A percentile compares a stretch with the other conserved stretches of the same genome.
These are phyloP conservation scores for Pisolithus tinctorius DNA, from an alignment of 768 basidiomycete species.

Conservation along the genomic window DNA sequence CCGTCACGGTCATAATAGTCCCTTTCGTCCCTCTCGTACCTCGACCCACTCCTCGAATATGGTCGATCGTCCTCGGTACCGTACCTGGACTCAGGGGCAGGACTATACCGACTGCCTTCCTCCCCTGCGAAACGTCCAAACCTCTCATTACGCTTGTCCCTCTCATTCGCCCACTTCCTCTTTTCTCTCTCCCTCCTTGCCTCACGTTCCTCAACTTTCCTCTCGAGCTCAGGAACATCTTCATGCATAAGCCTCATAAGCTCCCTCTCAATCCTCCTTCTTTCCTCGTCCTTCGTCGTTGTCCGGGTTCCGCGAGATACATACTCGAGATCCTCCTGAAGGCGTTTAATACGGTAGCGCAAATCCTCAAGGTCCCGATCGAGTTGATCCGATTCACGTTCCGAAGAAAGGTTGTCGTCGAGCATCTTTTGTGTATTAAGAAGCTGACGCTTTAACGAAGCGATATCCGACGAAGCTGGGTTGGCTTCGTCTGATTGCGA, in stretches of 20 bases:
- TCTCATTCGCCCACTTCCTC: slow-evolving; percentile 67
- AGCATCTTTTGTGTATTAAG: slow-evolving; percentile 75
- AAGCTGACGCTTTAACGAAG: slow-evolving; percentile 82
- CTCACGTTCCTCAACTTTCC: slow-evolving; percentile 72
- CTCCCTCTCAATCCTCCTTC: slow-evolving; percentile 82
- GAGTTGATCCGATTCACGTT: slow-evolving; percentile 83
- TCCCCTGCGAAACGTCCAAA: slow-evolving; percentile 62
- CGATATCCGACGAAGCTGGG: slow-evolving; percentile 57
- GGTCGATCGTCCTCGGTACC: slow-evolving; percentile 47
- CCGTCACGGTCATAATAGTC: slow-evolving; percentile 25
- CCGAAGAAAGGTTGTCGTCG: slow-evolving; percentile 64
- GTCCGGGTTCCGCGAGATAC: slow-evolving; percentile 69
- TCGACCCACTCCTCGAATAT: slow-evolving; percentile 39
- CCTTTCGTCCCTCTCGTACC: slow-evolving; percentile 30
- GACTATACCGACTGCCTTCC: slow-evolving; percentile 23
- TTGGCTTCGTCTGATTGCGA: slow-evolving; percentile 61
- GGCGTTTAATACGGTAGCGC: slow-evolving; percentile 73
- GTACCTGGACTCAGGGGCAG: slow-evolving; percentile 27
- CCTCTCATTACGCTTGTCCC: slow-evolving; percentile 80
- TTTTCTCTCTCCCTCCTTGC: slow-evolving; percentile 72
- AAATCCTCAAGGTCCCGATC: slow-evolving; percentile 86
- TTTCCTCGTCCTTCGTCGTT: slow-evolving; percentile 74
- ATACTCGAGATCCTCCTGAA: slow-evolving; percentile 91
- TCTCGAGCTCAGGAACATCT: slow-evolving; percentile 84
- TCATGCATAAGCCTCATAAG: slow-evolving; percentile 83